These are phyloP conservation scores for Mikania micrantha DNA, from an alignment of 129 eudicot species.

Conservation along the genomic window DNA sequence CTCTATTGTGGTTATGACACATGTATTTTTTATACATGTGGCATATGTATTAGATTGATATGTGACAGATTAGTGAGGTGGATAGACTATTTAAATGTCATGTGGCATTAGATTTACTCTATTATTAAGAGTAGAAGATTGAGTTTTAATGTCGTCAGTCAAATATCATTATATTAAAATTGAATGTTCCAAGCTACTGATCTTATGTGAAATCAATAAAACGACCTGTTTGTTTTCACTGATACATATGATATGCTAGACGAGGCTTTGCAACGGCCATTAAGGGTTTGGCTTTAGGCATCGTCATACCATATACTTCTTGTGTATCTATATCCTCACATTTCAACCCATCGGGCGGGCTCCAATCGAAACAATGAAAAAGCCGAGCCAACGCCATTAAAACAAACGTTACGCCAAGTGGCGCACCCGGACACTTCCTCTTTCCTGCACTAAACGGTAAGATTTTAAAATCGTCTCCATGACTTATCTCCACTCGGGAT, in stretches of 20 bases:
- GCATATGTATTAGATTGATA: no score
- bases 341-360: constrained; percentile 55
- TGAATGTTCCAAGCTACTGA: neutral
- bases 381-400: constrained; percentile 84
- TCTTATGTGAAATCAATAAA: neutral
- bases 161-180: neutral
- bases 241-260: constrained; percentile 51
- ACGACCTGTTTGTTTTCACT: neutral
- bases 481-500: constrained; percentile 87
- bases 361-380: constrained; percentile 82
- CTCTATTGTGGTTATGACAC: no score
- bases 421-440: constrained; percentile 96
- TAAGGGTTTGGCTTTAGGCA: constrained; percentile 83
- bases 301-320: constrained; percentile 92
- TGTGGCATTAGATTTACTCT: no score
- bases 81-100: no score
- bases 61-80: no score
- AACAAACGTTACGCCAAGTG: constrained; percentile 83
- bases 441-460: constrained; percentile 91
- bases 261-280: constrained; percentile 70
- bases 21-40: no score
- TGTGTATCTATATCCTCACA: constrained; percentile 64
- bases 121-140: no score
- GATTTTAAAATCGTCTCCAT: constrained; percentile 85
- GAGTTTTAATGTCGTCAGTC: no score